Percentiles rank a stretch among this genome's conserved stretches.
These are phyloP conservation scores for Poa pratensis DNA, from an alignment of 176 grass and related monocot genomes.

Conservation along the genomic window DNA sequence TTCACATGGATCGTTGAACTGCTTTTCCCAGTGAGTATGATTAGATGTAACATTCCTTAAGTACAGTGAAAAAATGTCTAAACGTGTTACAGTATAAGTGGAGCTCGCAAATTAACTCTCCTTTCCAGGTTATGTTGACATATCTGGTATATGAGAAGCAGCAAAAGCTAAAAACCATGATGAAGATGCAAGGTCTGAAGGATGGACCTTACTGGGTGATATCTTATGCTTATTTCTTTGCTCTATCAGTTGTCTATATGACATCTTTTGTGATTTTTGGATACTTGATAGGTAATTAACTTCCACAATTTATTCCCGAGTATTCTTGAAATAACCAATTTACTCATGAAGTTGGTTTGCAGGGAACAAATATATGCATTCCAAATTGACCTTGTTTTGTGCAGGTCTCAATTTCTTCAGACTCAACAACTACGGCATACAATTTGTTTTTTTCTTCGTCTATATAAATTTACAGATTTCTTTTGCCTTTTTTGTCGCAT, in stretches of 20 bases:
- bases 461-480: conserved; percentile 76
- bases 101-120: conserved; percentile 33
- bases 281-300: conserved; percentile 42
- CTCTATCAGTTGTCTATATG: conserved; percentile 55
- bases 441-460: conserved; percentile 60
- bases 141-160: conserved; percentile 78
- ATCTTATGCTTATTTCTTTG: conserved; percentile 72
- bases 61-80: neutral
- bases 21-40: conserved; percentile 88
- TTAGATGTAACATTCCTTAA: conserved; percentile 37
- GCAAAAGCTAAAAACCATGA: conserved; percentile 69
- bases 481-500: conserved; percentile 56
- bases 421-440: conserved; percentile 57
- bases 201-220: conserved; percentile 69
- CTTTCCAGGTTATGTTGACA: conserved; percentile 59
- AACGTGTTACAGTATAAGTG: conserved; percentile 8
- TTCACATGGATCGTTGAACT: conserved; percentile 89
- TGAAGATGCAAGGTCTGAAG: conserved; percentile 72
- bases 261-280: conserved; percentile 67
- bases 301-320: neutral
- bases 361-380: neutral
- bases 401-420: conserved; percentile 68
- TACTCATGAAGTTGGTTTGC: conserved; percentile 12
- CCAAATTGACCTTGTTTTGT: conserved; percentile 41
- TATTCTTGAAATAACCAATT: conserved; percentile 11